Base-by-base conservation (phyloP, 2,329 filamentous ascomycete species). In the Phoma sp. region DNA sequence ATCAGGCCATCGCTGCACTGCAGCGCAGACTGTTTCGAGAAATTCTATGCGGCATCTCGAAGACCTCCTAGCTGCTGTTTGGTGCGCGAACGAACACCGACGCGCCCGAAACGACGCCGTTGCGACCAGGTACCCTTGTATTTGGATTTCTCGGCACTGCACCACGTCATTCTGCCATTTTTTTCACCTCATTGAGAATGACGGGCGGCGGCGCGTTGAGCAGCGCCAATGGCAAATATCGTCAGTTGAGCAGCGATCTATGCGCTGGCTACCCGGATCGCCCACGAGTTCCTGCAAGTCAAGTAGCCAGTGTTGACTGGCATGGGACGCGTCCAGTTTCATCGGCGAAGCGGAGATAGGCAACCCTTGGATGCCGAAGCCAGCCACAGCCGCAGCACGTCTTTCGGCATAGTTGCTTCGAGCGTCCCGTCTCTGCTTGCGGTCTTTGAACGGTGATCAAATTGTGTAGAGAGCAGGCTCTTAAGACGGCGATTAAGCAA, bases 331-430 rank as follows among this genome's bases (percentile, higher is more conserved):
- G 34, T 34, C 30, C 51, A 45, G 51, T 54, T 54, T 54, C 51
- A 54, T 39, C 45, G 43, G 39, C 40, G 38, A n/a, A n/a, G 45
- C 51, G 51, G 51, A 36, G 34, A 40, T 37, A 46, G 51, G 28
- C 25, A 30, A 54, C 39, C 51, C 51, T 45, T 34, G 39, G 23
- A 25, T 38, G 38, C 45, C 51, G 43, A 43, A 33, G 42, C 38
- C 50, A 54, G 51, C 51, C 51, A 54, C 45, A 49, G 39, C 51
- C 51, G 51, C 45, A 37, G 51, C 45, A 48, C 33, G 21, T 54
- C 38, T 45, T 49, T 54, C 51, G 51, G 51, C 51, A 49, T 34
- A 54, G 45, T 54, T 54, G 45, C 51, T 54, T 39, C 10, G 25
- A 26, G 20, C 17, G 33, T 17, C 33, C 45, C 5, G 20, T 34